Conservation (phyloP, 139 green algal genomes). For the Chlorella vulgaris region DNA sequence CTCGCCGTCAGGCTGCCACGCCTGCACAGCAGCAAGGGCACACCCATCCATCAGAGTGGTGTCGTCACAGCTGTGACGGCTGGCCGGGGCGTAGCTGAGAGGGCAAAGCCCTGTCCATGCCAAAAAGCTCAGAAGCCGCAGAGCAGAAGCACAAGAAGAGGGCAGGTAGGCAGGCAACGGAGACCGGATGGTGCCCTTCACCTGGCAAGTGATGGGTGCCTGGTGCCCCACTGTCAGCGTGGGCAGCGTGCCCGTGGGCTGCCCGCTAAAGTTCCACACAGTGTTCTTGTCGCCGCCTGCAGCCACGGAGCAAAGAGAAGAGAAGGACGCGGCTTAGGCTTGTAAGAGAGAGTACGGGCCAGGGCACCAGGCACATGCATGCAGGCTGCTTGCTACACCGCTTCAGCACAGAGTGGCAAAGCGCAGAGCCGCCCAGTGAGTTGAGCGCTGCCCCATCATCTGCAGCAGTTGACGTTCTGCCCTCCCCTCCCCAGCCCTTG, state of each 20-base stretch:
- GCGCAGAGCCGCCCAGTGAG: neutral
- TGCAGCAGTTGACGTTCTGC: neutral
- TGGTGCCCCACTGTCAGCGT: slow-evolving; percentile 28
- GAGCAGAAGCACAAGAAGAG: neutral
- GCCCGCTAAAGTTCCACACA: slow-evolving; percentile 39
- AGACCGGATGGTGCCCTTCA: slow-evolving; percentile 1
- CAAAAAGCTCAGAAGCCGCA: too few species aligned
- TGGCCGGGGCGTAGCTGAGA: too few species aligned
- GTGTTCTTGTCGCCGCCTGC: slow-evolving; percentile 30
- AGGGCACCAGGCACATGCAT: too few species aligned
- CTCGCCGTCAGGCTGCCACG: slow-evolving; percentile 36
- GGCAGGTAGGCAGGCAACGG: neutral
- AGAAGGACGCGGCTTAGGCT: neutral
- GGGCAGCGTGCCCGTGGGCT: slow-evolving; percentile 28
- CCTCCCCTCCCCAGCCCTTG: neutral
- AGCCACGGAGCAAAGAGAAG: neutral
- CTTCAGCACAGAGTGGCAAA: neutral
- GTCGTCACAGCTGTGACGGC: neutral
- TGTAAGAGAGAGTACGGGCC: neutral
- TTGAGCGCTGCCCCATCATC: neutral
- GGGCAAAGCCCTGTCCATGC: too few species aligned
- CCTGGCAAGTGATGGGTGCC: slow-evolving; percentile 31
- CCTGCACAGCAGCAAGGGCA: neutral
- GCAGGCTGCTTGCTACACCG: too few species aligned
- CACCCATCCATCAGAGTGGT: neutral